Evolutionary conservation across 805 yeast genomes (phyloP).

Genomic region (Candida sphagnicola): DNA sequence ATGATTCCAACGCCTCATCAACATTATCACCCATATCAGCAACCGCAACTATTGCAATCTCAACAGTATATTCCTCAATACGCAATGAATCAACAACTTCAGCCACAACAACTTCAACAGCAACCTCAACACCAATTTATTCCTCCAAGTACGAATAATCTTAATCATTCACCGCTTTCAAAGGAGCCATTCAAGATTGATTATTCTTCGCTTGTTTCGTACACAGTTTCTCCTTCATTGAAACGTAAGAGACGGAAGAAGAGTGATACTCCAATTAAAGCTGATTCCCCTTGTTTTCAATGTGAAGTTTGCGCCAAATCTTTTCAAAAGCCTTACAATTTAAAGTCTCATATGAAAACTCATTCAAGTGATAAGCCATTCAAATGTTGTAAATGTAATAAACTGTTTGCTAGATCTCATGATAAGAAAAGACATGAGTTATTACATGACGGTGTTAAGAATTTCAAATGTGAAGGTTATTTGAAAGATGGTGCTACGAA

Average conservation of each 20-base stretch:
- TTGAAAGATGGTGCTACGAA: slow-evolving; percentile 51
- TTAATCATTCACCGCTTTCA: neutral
- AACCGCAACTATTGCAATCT: slow-evolving; percentile 4
- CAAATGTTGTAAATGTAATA: slow-evolving; percentile 58
- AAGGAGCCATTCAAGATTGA: slow-evolving; percentile 18
- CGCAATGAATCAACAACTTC: slow-evolving; percentile 1
- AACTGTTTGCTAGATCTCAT: slow-evolving; percentile 73
- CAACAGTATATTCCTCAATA: neutral
- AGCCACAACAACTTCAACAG: neutral
- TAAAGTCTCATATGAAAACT: slow-evolving; percentile 47
- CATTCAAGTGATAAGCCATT: slow-evolving; percentile 69
- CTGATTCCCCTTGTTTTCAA: slow-evolving; percentile 19
- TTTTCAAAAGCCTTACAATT: slow-evolving; percentile 47
- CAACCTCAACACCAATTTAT: neutral
- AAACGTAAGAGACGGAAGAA: slow-evolving; percentile 24
- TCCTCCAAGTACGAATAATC: neutral
- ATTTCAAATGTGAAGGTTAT: slow-evolving; percentile 62
- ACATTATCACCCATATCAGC: slow-evolving; percentile 5
- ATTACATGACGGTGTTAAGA: slow-evolving; percentile 70
- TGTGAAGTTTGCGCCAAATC: slow-evolving; percentile 43
- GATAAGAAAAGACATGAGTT: slow-evolving; percentile 74
- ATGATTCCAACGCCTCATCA: neutral
- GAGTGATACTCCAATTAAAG: slow-evolving; percentile 1
- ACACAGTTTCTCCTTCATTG: slow-evolving; percentile 28
- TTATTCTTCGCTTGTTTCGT: slow-evolving; percentile 30